A percentile compares a stretch with the other conserved stretches of the same genome.
Conservation (phyloP, 2,329 filamentous ascomycete species). For the Cadophora luteo-olivacea region DNA sequence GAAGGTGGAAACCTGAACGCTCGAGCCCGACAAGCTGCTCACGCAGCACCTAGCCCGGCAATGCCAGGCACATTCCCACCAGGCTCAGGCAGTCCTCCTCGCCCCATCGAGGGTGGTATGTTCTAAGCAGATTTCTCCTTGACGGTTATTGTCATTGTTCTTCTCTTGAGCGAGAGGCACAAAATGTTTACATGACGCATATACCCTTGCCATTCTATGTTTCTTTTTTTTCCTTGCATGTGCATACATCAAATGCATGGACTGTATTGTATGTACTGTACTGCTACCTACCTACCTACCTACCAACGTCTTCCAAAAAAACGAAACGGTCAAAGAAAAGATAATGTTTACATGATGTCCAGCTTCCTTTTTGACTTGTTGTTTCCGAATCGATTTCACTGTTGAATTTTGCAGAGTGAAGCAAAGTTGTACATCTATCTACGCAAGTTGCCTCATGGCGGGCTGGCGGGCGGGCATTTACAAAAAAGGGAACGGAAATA, state of each 20-base stretch:
- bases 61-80: conserved; percentile 35
- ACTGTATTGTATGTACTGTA: conserved; percentile 11
- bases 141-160: conserved; percentile 11
- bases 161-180: background rate
- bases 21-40: conserved; percentile 37
- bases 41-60: conserved; percentile 39
- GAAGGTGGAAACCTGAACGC: conserved; percentile 44
- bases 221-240: background rate
- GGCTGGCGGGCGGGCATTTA: background rate
- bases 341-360: conserved; percentile 40
- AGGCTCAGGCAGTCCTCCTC: conserved; percentile 32
- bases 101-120: conserved; percentile 41
- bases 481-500: conserved; percentile 34
- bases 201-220: conserved; percentile 34
- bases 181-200: conserved; percentile 28
- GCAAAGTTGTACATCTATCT: conserved; percentile 8
- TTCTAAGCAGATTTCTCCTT: conserved; percentile 34
- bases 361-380: conserved; percentile 23
- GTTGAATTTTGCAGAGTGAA: conserved; percentile 4
- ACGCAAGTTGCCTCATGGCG: conserved; percentile 33
- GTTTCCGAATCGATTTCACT: background rate
- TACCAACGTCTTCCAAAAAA: no score
- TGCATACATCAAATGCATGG: conserved; percentile 21
- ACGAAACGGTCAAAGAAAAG: conserved; percentile 2
- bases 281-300: background rate